Conservation (phyloP, 768 basidiomycete species). For the Rhodotorula diobovata region DNA sequence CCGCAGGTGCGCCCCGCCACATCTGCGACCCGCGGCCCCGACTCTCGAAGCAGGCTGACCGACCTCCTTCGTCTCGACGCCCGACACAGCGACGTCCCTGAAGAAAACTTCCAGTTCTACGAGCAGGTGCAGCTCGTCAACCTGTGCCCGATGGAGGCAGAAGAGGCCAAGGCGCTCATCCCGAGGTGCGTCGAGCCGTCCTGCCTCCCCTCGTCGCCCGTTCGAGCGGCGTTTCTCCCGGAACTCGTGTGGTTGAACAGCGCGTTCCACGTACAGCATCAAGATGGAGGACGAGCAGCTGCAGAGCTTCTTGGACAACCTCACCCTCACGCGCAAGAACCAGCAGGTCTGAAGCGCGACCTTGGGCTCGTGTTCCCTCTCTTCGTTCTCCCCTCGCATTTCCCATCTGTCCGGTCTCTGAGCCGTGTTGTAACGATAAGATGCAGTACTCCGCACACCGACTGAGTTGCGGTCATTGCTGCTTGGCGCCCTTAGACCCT, state of each 20-base stretch:
- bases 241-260: background rate
- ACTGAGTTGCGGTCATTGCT: too few species aligned
- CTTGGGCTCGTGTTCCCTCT: too few species aligned
- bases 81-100: background rate
- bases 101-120: constrained; percentile 71
- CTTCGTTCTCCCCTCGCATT: too few species aligned
- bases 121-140: constrained; percentile 92
- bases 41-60: constrained; percentile 1
- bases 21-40: too few species aligned
- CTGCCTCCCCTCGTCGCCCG: background rate
- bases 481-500: background rate
- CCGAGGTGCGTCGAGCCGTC: constrained; percentile 60
- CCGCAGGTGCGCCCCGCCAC: constrained; percentile 62
- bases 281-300: constrained; percentile 82
- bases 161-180: constrained; percentile 85
- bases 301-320: constrained; percentile 75
- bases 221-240: too few species aligned
- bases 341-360: constrained; percentile 65
- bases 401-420: background rate
- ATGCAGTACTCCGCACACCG: too few species aligned
- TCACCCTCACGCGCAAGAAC: constrained; percentile 52
- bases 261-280: constrained; percentile 53
- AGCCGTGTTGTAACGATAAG: background rate
- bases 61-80: background rate
- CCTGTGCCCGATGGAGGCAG: constrained; percentile 76